Evolutionary conservation across 2,329 filamentous ascomycete species (phyloP).

Genomic region (Apiospora arundinis): DNA sequence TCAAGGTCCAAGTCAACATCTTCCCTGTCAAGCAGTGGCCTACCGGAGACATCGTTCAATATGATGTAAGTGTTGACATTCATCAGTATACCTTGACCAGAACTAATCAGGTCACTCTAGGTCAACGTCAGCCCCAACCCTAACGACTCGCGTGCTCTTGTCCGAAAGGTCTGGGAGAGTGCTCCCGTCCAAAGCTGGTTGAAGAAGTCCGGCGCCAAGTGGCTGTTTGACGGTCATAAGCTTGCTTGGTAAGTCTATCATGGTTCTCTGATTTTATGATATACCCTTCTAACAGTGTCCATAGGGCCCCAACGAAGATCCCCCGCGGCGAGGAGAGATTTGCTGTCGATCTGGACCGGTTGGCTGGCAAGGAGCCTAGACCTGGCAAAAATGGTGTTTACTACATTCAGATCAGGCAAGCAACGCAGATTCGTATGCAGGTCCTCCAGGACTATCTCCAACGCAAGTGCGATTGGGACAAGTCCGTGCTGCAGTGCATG

Average conservation of each 20-base stretch:
- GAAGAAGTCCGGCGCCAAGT: slow-evolving; percentile 53
- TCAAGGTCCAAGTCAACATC: slow-evolving; percentile 72
- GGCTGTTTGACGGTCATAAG: slow-evolving; percentile 83
- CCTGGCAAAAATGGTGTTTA: slow-evolving; percentile 51
- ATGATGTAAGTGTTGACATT: slow-evolving; percentile 69
- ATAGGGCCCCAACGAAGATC: slow-evolving; percentile 47
- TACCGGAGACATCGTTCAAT: slow-evolving; percentile 74
- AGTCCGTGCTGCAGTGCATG: slow-evolving; percentile 76
- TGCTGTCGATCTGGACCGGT: slow-evolving; percentile 71
- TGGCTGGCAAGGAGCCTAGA: slow-evolving; percentile 38
- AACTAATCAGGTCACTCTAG: slow-evolving; percentile 47
- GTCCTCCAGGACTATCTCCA: slow-evolving; percentile 71
- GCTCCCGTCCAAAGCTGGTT: slow-evolving; percentile 62
- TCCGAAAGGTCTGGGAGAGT: slow-evolving; percentile 80
- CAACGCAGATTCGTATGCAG: slow-evolving; percentile 72
- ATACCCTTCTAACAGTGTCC: not conserved
- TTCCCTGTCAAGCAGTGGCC: slow-evolving; percentile 71
- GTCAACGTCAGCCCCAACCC: slow-evolving; percentile 68
- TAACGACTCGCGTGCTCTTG: slow-evolving; percentile 63
- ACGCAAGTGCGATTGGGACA: slow-evolving; percentile 65
- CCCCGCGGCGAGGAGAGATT: slow-evolving; percentile 59
- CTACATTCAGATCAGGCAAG: slow-evolving; percentile 66
- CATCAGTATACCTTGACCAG: no score
- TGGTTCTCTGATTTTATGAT: not conserved
- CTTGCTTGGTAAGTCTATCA: slow-evolving; percentile 76